Evolutionary conservation across 1,284 basidiomycete species (phyloP).

Genomic region (Sparassis latifolia): DNA sequence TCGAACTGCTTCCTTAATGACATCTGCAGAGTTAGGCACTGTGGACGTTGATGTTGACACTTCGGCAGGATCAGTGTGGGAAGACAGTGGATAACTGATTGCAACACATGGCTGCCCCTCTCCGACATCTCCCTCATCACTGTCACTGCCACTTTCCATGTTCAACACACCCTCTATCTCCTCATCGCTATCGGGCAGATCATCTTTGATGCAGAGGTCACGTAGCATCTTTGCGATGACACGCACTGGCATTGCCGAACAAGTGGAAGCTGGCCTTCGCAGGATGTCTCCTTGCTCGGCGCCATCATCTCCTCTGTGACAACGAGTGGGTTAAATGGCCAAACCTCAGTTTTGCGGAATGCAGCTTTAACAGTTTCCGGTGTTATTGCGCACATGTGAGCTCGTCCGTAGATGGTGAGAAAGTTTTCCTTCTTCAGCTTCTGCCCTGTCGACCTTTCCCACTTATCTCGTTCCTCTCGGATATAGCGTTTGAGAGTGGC

Average conservation of each 20-base stretch:
- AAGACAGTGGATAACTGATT: not conserved
- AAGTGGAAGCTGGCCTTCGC: not conserved
- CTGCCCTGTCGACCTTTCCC: slow-evolving; percentile 11
- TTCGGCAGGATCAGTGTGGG: no score
- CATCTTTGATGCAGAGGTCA: not conserved
- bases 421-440: slow-evolving; percentile 26
- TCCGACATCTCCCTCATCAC: not conserved
- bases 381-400: slow-evolving; percentile 28
- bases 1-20: not conserved
- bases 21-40: not conserved
- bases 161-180: no score
- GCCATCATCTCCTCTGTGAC: not conserved
- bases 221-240: not conserved
- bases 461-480: slow-evolving; percentile 16
- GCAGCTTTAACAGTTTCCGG: slow-evolving; percentile 25
- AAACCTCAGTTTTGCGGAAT: slow-evolving; percentile 32
- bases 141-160: not conserved
- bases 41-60: not conserved
- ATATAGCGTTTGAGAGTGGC: slow-evolving; percentile 14
- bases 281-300: not conserved
- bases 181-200: not conserved
- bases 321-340: not conserved
- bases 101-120: not conserved
- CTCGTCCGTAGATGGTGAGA: slow-evolving; percentile 25
- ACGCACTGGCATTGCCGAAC: not conserved